These are phyloP conservation scores for Mycena epipterygia DNA, from an alignment of 768 basidiomycete species.

Conservation along the genomic window DNA sequence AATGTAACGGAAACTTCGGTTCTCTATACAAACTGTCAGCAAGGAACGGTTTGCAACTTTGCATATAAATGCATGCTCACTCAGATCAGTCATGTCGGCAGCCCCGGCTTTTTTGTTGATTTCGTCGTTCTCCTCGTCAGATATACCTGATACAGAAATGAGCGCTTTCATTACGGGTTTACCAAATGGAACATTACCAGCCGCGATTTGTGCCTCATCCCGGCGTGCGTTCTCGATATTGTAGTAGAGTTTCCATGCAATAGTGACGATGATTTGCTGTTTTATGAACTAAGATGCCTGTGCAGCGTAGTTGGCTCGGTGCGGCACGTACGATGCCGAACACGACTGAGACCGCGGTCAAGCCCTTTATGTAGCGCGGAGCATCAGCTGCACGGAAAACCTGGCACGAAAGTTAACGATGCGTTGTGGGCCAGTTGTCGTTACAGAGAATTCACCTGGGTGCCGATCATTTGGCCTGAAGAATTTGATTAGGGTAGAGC, in stretches of 20 bases:
- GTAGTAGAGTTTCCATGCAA: constrained; percentile 20
- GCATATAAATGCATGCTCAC: background rate
- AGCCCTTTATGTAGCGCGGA: constrained; percentile 19
- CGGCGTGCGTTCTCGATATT: constrained; percentile 22
- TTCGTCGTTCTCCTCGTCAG: constrained; percentile 6
- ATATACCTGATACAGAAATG: constrained; percentile 2
- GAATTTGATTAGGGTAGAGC: too few relatives aligned
- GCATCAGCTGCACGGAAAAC: constrained; percentile 20
- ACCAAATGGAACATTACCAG: background rate
- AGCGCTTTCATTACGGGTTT: background rate
- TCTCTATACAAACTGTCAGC: background rate
- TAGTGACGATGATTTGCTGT: constrained; percentile 19
- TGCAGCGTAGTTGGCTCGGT: background rate
- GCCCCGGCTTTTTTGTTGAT: constrained; percentile 6
- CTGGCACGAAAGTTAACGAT: background rate
- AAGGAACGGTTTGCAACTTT: background rate
- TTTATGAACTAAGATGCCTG: background rate
- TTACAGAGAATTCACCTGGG: constrained; percentile 15
- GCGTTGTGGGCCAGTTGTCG: too few relatives aligned
- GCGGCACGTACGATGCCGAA: constrained; percentile 15
- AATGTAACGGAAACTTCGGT: constrained; percentile 24
- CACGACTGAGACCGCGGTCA: constrained; percentile 11
- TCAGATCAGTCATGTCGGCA: constrained; percentile 20
- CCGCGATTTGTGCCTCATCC: constrained; percentile 10
- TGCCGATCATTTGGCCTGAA: constrained; percentile 31